A percentile compares a stretch with the other conserved stretches of the same genome.
Conservation (phyloP, 352 stramenopile species). For the Globisporangium apiculatum region DNA sequence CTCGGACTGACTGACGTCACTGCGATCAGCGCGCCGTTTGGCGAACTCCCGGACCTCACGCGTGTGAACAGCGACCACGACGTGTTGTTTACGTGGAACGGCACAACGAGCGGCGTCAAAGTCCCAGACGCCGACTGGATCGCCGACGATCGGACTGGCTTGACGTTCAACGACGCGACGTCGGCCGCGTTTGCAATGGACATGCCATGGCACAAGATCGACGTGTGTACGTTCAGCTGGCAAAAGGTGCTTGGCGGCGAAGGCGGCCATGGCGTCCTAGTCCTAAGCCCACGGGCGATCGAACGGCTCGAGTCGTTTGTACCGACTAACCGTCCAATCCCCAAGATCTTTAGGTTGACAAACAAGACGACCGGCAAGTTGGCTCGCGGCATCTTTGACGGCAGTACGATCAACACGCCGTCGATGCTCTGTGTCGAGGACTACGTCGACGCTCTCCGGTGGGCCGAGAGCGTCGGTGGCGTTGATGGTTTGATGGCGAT, state of each 20-base stretch:
- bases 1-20: conserved; percentile 92
- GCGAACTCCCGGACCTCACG: conserved; percentile 92
- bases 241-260: conserved; percentile 99
- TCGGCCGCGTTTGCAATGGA: conserved; percentile 98
- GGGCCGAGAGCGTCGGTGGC: conserved; percentile 93
- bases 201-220: conserved; percentile 98
- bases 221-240: conserved; percentile 99
- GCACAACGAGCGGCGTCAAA: conserved; percentile 96
- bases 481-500: conserved; percentile 91
- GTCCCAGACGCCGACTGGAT: conserved; percentile 97
- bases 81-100: conserved; percentile 99
- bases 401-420: conserved; percentile 99
- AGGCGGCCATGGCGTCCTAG: conserved; percentile 96
- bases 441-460: conserved; percentile 97
- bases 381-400: conserved; percentile 93
- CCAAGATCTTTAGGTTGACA: conserved; percentile 99
- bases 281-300: conserved; percentile 94
- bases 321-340: conserved; percentile 86
- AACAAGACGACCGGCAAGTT: conserved; percentile 95
- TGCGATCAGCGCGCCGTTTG: conserved; percentile 94
- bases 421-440: conserved; percentile 99
- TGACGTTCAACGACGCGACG: conserved; percentile 98
- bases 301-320: conserved; percentile 95
- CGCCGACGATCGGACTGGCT: conserved; percentile 87
- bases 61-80: conserved; percentile 94